A percentile compares a stretch with the other conserved stretches of the same genome.
Evolutionary conservation across 2,329 filamentous ascomycete genomes (phyloP).

Genomic region (Penicillium crustosum): DNA sequence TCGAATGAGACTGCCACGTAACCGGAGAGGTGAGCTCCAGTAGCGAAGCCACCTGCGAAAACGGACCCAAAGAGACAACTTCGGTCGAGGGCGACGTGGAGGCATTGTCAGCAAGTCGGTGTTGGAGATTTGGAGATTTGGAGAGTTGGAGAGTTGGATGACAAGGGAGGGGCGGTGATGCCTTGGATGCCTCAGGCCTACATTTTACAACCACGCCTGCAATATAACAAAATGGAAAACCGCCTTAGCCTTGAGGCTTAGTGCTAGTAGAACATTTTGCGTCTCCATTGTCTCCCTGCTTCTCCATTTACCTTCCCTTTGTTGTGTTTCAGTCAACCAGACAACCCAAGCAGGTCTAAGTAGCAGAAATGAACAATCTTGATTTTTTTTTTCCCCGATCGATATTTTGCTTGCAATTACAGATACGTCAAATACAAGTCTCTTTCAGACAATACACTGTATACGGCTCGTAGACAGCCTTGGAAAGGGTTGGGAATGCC

Average conservation of each 20-base stretch:
- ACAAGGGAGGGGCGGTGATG: background rate
- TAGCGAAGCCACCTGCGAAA: background rate
- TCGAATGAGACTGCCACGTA: slow-evolving; percentile 23
- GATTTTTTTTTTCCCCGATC: background rate
- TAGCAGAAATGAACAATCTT: background rate
- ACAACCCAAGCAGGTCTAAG: background rate
- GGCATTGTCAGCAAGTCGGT: background rate
- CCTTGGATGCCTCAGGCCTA: background rate
- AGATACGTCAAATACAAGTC: background rate
- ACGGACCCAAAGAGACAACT: background rate
- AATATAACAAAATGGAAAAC: too few relatives aligned
- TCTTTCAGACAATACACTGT: background rate
- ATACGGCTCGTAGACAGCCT: background rate
- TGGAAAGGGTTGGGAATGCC: background rate
- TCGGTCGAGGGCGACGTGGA: background rate
- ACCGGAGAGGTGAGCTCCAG: slow-evolving; percentile 16
- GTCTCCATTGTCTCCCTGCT: too few relatives aligned
- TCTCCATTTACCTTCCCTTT: too few relatives aligned
- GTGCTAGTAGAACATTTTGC: too few relatives aligned
- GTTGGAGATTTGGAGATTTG: background rate
- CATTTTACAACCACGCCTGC: background rate
- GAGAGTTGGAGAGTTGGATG: background rate
- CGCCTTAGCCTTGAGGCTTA: too few relatives aligned
- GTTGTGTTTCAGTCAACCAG: too few relatives aligned
- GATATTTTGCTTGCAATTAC: background rate